Conservation (phyloP, 2,329 filamentous ascomycete genomes). For the Bipolaris sorokiniana region DNA sequence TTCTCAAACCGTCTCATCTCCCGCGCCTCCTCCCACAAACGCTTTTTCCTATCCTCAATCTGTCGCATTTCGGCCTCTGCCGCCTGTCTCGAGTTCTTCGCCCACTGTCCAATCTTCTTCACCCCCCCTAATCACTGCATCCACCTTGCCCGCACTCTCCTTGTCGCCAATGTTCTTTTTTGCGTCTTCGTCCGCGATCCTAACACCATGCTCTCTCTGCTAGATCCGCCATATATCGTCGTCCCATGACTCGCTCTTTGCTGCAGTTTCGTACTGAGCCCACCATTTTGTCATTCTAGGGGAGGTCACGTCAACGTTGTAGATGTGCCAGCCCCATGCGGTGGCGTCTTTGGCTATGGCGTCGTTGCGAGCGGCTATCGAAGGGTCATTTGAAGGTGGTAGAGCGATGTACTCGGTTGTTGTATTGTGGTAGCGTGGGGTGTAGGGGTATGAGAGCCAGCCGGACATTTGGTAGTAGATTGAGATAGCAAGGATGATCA, state of each 20-base stretch:
- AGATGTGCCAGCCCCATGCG: constrained; percentile 9
- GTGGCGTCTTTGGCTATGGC: constrained; percentile 5
- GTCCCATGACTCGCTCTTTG: background rate
- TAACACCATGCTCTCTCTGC: constrained; percentile 8
- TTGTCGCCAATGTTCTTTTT: no score
- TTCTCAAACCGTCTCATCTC: background rate
- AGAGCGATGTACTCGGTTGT: constrained; percentile 9
- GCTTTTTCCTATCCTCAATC: background rate
- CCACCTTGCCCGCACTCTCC: background rate
- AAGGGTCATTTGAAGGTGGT: background rate
- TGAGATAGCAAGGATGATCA: background rate
- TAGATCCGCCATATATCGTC: constrained; percentile 11
- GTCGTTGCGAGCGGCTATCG: background rate
- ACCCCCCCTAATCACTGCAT: background rate
- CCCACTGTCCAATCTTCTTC: background rate
- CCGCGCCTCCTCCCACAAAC: background rate
- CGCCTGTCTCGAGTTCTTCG: background rate
- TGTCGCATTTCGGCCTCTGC: background rate
- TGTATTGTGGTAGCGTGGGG: background rate
- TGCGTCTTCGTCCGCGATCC: background rate
- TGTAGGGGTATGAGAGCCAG: background rate
- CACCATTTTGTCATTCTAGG: constrained; percentile 2
- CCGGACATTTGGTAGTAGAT: constrained; percentile 5
- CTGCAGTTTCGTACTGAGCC: background rate
- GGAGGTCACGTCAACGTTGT: background rate